phyloP scores from a whole-genome alignment of 2,329 filamentous ascomycete species.

The Berkeleyomyces rouxiae region DNA sequence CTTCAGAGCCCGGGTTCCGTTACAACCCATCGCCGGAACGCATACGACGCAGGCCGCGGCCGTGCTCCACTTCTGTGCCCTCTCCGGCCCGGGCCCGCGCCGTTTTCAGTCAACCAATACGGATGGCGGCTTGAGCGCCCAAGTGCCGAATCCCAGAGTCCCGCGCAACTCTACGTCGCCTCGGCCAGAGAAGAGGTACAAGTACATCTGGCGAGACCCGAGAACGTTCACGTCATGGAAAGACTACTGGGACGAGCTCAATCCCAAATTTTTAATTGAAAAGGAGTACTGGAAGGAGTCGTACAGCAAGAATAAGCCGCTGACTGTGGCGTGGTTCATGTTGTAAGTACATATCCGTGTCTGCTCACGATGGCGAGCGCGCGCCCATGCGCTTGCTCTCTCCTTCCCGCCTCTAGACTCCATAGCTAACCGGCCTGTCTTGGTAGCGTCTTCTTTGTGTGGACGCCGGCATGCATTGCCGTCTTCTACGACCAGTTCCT shows the following conservation, averaged over 20 bases:
- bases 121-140: background rate
- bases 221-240: slow-evolving; percentile 2
- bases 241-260: slow-evolving; percentile 6
- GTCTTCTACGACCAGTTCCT: slow-evolving; percentile 7
- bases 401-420: background rate
- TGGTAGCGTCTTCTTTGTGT: slow-evolving; percentile 2
- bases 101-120: slow-evolving; percentile 4
- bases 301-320: slow-evolving; percentile 1
- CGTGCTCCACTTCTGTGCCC: background rate
- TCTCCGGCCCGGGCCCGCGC: background rate
- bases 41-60: background rate
- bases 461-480: background rate
- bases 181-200: slow-evolving; percentile 3
- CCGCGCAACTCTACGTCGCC: background rate
- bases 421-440: background rate
- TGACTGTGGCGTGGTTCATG: slow-evolving; percentile 7
- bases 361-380: background rate
- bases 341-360: slow-evolving; percentile 1
- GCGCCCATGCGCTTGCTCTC: background rate
- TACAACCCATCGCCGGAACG: background rate
- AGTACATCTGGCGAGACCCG: slow-evolving; percentile 6
- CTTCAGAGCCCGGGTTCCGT: background rate
- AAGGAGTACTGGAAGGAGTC: slow-evolving; percentile 11
- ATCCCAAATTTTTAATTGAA: slow-evolving; percentile 10
- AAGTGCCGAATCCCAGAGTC: slow-evolving; percentile 6